Percentiles rank a stretch among this genome's conserved stretches.
Conservation (phyloP, 345 rosid genomes). For the Tarenaya hassleriana region DNA sequence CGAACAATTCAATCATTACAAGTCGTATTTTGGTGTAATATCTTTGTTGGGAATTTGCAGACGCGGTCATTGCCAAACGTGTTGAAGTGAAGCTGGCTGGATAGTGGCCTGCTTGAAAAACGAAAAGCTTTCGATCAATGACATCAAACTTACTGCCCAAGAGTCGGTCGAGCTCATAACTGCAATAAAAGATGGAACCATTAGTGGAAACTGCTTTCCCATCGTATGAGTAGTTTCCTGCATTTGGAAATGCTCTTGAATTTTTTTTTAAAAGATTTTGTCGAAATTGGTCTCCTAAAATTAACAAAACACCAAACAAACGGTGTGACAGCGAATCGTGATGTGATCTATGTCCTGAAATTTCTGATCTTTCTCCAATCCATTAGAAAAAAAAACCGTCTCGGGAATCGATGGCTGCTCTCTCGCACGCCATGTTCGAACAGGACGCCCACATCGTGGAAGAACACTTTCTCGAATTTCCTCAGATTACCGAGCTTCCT, state of each 20-base stretch:
- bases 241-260: no score
- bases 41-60: no score
- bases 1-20: no score
- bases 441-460: slow-evolving; percentile 64
- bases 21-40: no score
- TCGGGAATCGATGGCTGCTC: no score
- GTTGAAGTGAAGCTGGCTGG: slow-evolving; percentile 74
- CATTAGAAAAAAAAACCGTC: no score
- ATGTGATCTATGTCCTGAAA: no score
- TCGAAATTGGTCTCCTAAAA: no score
- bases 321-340: no score
- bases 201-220: slow-evolving; percentile 47
- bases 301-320: no score
- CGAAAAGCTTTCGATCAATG: slow-evolving; percentile 62
- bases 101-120: slow-evolving; percentile 87
- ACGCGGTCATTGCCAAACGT: slow-evolving; percentile 64
- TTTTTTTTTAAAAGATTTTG: no score
- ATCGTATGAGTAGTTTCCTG: no score
- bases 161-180: slow-evolving; percentile 86
- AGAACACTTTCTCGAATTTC: slow-evolving; percentile 46
- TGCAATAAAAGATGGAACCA: slow-evolving; percentile 73
- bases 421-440: slow-evolving; percentile 58
- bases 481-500: slow-evolving; percentile 33
- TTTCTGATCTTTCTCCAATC: slow-evolving; percentile 70
- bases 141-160: slow-evolving; percentile 62